Evolutionary conservation across 2,329 filamentous ascomycete genomes (phyloP).

Genomic region (Diaporthe helianthi): DNA sequence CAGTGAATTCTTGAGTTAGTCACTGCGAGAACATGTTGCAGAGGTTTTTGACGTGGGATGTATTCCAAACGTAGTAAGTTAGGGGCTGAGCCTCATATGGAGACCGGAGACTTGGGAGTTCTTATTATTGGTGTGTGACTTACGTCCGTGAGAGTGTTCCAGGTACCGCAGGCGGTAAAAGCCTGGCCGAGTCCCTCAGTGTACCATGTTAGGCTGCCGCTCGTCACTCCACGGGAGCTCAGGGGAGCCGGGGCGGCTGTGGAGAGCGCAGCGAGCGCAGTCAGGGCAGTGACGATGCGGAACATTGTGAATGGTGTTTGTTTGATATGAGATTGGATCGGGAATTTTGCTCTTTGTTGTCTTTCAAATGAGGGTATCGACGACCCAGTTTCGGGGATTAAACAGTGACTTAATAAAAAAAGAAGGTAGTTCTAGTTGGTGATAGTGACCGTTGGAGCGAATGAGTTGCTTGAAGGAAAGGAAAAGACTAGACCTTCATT

Average conservation of each 20-base stretch:
- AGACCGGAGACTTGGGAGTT: background rate
- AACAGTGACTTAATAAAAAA: constrained; percentile 26
- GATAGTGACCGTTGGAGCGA: background rate
- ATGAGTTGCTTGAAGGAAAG: constrained; percentile 17
- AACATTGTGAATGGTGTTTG: constrained; percentile 14
- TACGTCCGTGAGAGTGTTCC: constrained; percentile 16
- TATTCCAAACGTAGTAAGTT: no score
- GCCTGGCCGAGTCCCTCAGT: constrained; percentile 26
- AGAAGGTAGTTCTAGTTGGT: constrained; percentile 14
- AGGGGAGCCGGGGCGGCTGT: constrained; percentile 17
- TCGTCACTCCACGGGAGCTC: background rate
- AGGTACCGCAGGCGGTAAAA: constrained; percentile 26
- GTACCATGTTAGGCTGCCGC: constrained; percentile 31
- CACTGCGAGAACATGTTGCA: background rate
- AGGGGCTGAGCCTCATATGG: no score
- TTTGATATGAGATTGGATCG: background rate
- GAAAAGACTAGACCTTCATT: background rate
- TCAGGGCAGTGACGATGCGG: constrained; percentile 12
- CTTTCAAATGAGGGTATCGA: background rate
- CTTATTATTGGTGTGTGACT: background rate
- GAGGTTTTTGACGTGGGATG: background rate
- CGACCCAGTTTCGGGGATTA: constrained; percentile 18
- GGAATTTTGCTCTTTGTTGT: background rate
- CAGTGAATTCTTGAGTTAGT: background rate
- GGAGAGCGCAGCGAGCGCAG: constrained; percentile 22